phyloP scores from a whole-genome alignment of 2,329 filamentous ascomycete genomes.

The Bipolaris victoriae region DNA sequence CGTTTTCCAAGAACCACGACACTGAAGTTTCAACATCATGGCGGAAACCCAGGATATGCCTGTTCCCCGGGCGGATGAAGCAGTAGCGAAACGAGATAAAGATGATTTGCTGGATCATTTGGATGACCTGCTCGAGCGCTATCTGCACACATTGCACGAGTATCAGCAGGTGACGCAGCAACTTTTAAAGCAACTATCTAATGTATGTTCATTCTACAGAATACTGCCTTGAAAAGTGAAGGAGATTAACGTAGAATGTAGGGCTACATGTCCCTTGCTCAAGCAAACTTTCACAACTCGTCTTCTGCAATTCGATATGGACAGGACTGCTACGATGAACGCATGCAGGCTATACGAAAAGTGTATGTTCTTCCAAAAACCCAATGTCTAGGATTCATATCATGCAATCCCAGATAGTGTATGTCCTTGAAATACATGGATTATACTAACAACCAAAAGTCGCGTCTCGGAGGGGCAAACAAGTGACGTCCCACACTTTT shows the following conservation, averaged over 20 bases:
- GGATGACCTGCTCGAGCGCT: conserved; percentile 68
- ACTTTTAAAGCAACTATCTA: conserved; percentile 61
- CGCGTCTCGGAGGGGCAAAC: conserved; percentile 17
- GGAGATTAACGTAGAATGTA: conserved; percentile 19
- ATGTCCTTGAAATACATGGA: neutral
- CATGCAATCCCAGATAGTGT: neutral
- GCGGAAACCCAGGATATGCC: conserved; percentile 11
- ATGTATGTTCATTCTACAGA: conserved; percentile 49
- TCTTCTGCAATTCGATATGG: conserved; percentile 70
- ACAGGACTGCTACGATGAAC: conserved; percentile 72
- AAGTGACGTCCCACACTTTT: conserved; percentile 12
- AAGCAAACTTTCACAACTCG: conserved; percentile 75
- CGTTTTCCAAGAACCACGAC: neutral
- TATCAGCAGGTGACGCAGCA: conserved; percentile 66
- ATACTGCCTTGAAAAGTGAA: too few relatives aligned
- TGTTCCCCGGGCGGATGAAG: neutral
- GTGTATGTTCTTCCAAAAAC: conserved; percentile 46
- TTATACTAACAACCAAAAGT: conserved; percentile 3
- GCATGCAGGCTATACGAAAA: conserved; percentile 68
- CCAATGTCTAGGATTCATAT: neutral
- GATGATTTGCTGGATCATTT: conserved; percentile 54
- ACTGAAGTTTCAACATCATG: conserved; percentile 12
- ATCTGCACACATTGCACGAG: conserved; percentile 69
- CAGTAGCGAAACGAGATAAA: conserved; percentile 18
- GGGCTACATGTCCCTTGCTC: conserved; percentile 64